Base-by-base conservation (phyloP, 495 filamentous ascomycete species). In the Trichoderma erinaceum region DNA sequence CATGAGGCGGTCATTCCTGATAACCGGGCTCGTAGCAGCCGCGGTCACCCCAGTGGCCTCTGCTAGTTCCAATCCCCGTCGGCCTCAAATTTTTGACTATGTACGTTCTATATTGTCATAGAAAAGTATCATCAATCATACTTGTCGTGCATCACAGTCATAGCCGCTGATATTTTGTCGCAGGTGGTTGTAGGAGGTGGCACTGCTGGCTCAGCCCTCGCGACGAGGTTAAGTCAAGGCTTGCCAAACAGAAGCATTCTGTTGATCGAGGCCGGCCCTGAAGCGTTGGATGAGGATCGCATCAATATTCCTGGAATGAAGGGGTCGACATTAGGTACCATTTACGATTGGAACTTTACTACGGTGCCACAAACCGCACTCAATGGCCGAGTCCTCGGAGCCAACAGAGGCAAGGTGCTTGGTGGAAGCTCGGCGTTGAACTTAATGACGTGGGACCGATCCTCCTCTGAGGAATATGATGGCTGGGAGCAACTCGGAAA, bases 161-260 rank as follows among this genome's bases (percentile, higher is more conserved):
- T 46, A 46, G 43, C 43, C 43, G 43, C 43, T 46, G 18, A 46
- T 16, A 63, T 3, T 63, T 35, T 27, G 56, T 44, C 18, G 18
- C 23, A 75, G 74, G 71, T 96, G 69, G 87, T 94, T 71, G 86
- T 93, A 3, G 83, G 83, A 4, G 87, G 86, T 63, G 87, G 87
- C 12, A 88, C 85, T 0, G 85, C 85, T 5, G 86, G 87, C 32
- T 80, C 78, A 67, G 78, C 80, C 3, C 75, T 88, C 16, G 87
- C 87, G 5, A 81, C 82, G n/a, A 81, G 87, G 41, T 80, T 89
- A 18, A 86, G 86, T 11, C 80, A 83, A 50, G 84, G 85, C 46
- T 70, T 77, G 10, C 79, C 82, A 15, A 74, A 80, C 15, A 78
- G 84, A 48, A 75, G 73, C 3, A 78, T 88, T 61, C 77, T 88